Evolutionary conservation across 768 basidiomycete genomes (phyloP).

Genomic region (Boletus tylopilopsis): DNA sequence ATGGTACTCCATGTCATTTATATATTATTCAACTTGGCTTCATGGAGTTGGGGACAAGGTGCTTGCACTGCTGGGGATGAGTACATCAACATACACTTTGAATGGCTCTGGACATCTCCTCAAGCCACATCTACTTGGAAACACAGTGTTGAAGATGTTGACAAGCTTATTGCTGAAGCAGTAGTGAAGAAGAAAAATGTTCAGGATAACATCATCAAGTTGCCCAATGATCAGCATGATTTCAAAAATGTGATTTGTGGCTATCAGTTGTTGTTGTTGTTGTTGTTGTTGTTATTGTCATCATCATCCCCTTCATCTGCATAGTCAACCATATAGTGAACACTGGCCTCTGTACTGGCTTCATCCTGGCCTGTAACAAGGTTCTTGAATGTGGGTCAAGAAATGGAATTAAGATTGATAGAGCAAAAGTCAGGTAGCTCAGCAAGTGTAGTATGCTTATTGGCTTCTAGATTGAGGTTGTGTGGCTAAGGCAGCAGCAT

Average conservation of each 20-base stretch:
- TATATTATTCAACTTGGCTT: no score
- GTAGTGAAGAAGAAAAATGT: constrained; percentile 54
- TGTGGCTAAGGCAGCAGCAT: constrained; percentile 45
- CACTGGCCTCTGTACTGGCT: constrained; percentile 45
- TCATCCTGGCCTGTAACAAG: constrained; percentile 59
- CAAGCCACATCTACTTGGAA: constrained; percentile 65
- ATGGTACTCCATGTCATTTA: no score
- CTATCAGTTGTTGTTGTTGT: no score
- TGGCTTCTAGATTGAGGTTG: constrained; percentile 60
- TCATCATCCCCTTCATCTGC: constrained; percentile 48
- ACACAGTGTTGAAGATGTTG: constrained; percentile 60
- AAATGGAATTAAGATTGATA: constrained; percentile 69
- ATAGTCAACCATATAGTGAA: constrained; percentile 48
- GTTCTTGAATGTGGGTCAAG: constrained; percentile 67
- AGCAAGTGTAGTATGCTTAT: constrained; percentile 57
- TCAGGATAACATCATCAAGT: constrained; percentile 56
- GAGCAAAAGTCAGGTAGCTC: constrained; percentile 32
- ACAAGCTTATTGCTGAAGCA: constrained; percentile 50
- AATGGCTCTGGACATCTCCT: constrained; percentile 57
- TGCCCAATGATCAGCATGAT: constrained; percentile 53
- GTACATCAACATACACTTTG: neutral
- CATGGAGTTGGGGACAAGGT: no score
- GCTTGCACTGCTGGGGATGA: no score
- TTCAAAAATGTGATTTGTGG: constrained; percentile 70
- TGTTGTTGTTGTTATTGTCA: constrained; percentile 54